These are phyloP conservation scores for Lasiodiplodia sp. DNA, from an alignment of 2,329 filamentous ascomycete species.

Conservation along the genomic window DNA sequence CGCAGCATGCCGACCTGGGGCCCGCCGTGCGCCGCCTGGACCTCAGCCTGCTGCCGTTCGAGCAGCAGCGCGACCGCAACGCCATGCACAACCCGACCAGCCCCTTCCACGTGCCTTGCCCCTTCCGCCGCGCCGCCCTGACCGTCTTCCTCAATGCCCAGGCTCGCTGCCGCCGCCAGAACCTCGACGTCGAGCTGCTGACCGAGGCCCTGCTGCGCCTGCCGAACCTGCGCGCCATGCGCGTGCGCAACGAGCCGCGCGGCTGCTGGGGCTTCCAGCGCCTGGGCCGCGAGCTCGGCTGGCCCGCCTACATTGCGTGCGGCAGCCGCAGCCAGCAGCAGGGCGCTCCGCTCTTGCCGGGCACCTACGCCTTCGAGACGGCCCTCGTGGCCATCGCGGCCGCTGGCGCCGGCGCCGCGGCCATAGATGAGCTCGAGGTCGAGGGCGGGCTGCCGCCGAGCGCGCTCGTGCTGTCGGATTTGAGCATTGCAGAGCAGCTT, in stretches of 20 bases:
- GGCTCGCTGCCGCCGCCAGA: neutral
- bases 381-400: neutral
- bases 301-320: neutral
- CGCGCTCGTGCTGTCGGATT: neutral
- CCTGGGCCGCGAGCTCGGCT: neutral
- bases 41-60: slow-evolving; percentile 4
- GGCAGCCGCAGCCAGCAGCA: neutral
- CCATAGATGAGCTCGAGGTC: neutral
- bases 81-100: neutral
- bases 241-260: neutral
- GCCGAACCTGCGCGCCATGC: slow-evolving; percentile 1
- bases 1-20: neutral
- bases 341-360: neutral
- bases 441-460: slow-evolving; percentile 1
- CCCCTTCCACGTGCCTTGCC: neutral
- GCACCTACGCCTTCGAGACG: slow-evolving; percentile 1
- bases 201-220: neutral
- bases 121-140: neutral
- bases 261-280: neutral
- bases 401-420: neutral
- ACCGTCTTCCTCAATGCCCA: slow-evolving; percentile 1
- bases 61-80: slow-evolving; percentile 1
- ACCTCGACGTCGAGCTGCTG: slow-evolving; percentile 7
- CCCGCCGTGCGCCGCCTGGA: neutral
- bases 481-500: neutral